Evolutionary conservation across 2,329 filamentous ascomycete genomes (phyloP), one percentile per base, ranked within the genome.

Genomic region (Fusarium redolens): DNA sequence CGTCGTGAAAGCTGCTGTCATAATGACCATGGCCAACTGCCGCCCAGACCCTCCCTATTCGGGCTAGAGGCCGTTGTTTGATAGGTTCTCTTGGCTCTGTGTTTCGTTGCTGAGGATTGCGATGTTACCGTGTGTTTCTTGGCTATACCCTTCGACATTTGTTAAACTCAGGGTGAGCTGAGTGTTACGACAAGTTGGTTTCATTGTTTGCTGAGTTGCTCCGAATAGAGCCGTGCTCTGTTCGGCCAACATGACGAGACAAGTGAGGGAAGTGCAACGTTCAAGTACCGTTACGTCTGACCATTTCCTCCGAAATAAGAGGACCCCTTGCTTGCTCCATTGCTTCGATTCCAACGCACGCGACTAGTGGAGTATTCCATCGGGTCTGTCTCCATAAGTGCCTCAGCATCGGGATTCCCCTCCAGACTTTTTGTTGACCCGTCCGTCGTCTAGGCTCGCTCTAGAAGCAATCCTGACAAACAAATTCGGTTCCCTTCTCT

Each of bases 301-400:
- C 41, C 37, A 30, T 54, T 48, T 47, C 20, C 52, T 30, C 50
- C 54, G 55, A 56, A 58, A 55, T 54, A 57, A 52, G 33, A 66
- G 60, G 66, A 61, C 43, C 74, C 74, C 50, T 55, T 33, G 31
- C 62, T 45, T 65, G 62, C 48, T 20, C 48, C 48, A 35, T 51
- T 51, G n/a, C 30, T 51, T 51, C 48, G 17, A 51, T 51, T 35
- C 17, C 31, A 54, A 50, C 22, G 41, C 75, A 77, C 75, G 72
- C 75, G 72, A 76, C 43, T 60, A 58, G 75, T 76, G 75, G 75
- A 74, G 59, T 56, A 50, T 65, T 33, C 41, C 62, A 65, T 62
- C 69, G 61, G 63, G 30, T 72, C 58, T 33, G 61, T 71, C 65
- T 60, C 73, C 72, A 69, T 71, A 62, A 69, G 60, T 73, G 65